Percentiles rank a stretch among this genome's conserved stretches.
Evolutionary conservation across 1,139 yeast genomes (phyloP).

Genomic region (Sugiyamaella grinbergsii): DNA sequence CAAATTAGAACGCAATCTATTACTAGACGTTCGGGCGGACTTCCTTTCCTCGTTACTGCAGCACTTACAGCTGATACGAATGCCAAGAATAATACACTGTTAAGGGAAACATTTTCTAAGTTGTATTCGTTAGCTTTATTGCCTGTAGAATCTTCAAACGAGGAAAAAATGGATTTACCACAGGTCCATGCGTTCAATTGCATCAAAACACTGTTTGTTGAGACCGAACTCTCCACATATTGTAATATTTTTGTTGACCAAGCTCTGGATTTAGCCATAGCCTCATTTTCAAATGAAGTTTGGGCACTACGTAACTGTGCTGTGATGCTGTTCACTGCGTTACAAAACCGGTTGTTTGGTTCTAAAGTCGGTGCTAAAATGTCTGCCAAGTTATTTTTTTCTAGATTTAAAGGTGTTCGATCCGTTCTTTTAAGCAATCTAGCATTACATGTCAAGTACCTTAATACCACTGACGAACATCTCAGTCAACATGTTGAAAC

Average conservation of each 20-base stretch:
- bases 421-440: constrained; percentile 53
- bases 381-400: constrained; percentile 69
- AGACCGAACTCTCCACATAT: constrained; percentile 59
- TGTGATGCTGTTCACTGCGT: constrained; percentile 84
- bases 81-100: constrained; percentile 40
- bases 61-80: constrained; percentile 59
- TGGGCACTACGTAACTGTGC: constrained; percentile 95
- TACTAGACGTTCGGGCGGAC: constrained; percentile 89
- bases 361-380: constrained; percentile 50
- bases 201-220: constrained; percentile 70
- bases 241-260: constrained; percentile 57
- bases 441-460: constrained; percentile 42
- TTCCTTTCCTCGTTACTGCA: constrained; percentile 78
- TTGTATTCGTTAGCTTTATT: constrained; percentile 56
- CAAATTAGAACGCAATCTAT: constrained; percentile 64
- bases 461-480: constrained; percentile 23
- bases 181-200: constrained; percentile 95
- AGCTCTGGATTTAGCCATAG: constrained; percentile 62
- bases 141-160: constrained; percentile 50
- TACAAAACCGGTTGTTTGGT: constrained; percentile 80
- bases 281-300: constrained; percentile 60
- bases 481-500: constrained; percentile 50
- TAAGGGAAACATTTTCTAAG: constrained; percentile 53
- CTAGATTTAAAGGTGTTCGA: constrained; percentile 57
- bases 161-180: constrained; percentile 68